Conservation (phyloP, 495 filamentous ascomycete genomes). For the Hypomontagnella submonticulosa region DNA sequence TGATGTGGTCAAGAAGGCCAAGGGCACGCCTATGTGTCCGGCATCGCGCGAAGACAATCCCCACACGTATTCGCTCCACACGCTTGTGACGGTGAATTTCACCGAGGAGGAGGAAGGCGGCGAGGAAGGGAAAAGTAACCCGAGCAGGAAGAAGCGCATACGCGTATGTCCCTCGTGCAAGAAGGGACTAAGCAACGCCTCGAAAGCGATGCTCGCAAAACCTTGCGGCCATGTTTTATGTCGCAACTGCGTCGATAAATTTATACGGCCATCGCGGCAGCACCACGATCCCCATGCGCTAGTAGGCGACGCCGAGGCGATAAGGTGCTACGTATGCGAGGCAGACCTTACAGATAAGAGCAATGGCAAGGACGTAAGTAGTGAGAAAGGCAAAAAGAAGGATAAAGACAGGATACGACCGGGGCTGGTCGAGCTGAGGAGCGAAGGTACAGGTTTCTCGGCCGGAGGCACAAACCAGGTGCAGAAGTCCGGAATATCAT, state of each 20-base stretch:
- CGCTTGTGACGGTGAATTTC: constrained; percentile 82
- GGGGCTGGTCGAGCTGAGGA: constrained; percentile 84
- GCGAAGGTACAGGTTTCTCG: constrained; percentile 94
- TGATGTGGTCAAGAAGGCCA: constrained; percentile 70
- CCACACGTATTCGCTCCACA: constrained; percentile 85
- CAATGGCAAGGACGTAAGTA: constrained; percentile 18
- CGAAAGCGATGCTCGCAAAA: constrained; percentile 86
- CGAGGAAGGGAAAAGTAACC: constrained; percentile 40
- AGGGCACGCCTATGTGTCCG: constrained; percentile 82
- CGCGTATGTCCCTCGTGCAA: constrained; percentile 89
- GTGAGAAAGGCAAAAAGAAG: constrained; percentile 63
- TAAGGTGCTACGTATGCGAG: constrained; percentile 91
- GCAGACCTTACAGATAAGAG: constrained; percentile 70
- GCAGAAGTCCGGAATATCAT: constrained; percentile 81
- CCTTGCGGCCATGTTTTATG: constrained; percentile 96
- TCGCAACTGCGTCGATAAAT: constrained; percentile 86
- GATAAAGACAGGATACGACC: constrained; percentile 71
- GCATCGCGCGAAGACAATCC: constrained; percentile 73
- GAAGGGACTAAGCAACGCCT: constrained; percentile 82
- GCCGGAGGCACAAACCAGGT: constrained; percentile 84
- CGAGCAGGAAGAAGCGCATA: constrained; percentile 58
- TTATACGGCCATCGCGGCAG: constrained; percentile 72
- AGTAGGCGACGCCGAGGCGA: constrained; percentile 61
- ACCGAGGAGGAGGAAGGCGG: constrained; percentile 72
- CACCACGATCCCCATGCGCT: constrained; percentile 72